A percentile compares a stretch with the other conserved stretches of the same genome.
Evolutionary conservation across 768 basidiomycete species (phyloP).

Genomic region (Leccinum subgranulosum): DNA sequence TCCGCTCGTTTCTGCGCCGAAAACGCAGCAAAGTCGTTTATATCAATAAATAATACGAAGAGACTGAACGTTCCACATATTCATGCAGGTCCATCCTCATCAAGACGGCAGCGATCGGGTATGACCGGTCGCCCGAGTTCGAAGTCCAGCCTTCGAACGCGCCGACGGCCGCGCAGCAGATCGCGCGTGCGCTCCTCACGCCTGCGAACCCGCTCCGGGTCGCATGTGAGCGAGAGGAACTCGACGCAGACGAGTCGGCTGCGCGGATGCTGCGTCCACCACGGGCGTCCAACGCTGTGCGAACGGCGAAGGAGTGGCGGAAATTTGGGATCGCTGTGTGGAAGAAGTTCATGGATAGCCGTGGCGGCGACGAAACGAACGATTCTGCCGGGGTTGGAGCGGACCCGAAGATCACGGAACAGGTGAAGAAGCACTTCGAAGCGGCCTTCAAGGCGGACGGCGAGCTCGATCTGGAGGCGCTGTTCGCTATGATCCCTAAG

Average conservation of each 20-base stretch:
- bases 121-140: constrained; percentile 44
- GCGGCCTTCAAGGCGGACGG: constrained; percentile 1
- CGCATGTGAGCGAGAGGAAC: constrained; percentile 26
- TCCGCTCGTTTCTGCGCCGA: not conserved
- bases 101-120: constrained; percentile 47
- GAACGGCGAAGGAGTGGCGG: constrained; percentile 16
- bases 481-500: constrained; percentile 10
- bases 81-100: constrained; percentile 48
- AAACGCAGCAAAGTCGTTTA: not conserved
- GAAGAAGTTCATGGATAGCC: constrained; percentile 8
- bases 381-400: constrained; percentile 12
- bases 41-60: not conserved
- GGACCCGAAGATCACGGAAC: constrained; percentile 12
- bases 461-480: constrained; percentile 2
- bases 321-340: constrained; percentile 10
- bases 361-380: constrained; percentile 16
- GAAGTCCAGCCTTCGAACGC: constrained; percentile 43
- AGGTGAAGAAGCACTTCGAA: constrained; percentile 11
- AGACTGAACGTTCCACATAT: not conserved
- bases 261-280: constrained; percentile 14
- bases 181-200: constrained; percentile 40
- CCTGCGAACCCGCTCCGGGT: constrained; percentile 21
- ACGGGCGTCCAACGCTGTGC: constrained; percentile 4
- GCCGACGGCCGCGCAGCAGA: constrained; percentile 38
- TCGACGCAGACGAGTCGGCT: constrained; percentile 19